phyloP scores from a whole-genome alignment of 2,329 filamentous ascomycete genomes.

The Gnomoniopsis sp. region DNA sequence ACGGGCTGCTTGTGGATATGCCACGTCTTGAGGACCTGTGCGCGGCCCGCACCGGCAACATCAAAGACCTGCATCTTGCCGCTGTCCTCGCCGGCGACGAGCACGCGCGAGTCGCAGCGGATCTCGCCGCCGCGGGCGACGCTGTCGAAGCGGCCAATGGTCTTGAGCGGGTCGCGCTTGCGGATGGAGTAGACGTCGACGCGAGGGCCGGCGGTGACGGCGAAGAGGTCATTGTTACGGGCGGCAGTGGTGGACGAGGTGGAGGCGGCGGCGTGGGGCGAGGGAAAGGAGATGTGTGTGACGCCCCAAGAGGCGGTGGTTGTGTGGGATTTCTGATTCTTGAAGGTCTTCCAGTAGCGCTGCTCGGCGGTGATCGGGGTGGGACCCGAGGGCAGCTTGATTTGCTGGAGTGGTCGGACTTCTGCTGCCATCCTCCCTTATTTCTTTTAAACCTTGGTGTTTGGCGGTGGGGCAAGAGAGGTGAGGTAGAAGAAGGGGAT shows the following conservation, averaged over 20 bases:
- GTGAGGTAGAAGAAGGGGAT: no score
- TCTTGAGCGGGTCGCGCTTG: conserved; percentile 88
- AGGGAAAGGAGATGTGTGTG: conserved; percentile 79
- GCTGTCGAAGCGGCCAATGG: conserved; percentile 89
- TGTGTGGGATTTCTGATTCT: conserved; percentile 83
- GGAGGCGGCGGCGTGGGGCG: conserved; percentile 35
- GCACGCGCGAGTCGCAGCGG: conserved; percentile 79
- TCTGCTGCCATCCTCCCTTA: conserved; percentile 88
- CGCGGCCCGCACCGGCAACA: conserved; percentile 59
- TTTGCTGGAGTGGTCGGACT: conserved; percentile 73
- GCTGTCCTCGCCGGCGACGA: conserved; percentile 87
- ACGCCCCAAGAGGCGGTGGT: conserved; percentile 88
- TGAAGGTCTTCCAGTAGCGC: conserved; percentile 94
- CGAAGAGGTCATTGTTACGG: conserved; percentile 70
- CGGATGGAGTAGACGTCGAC: conserved; percentile 92
- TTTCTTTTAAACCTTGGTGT: conserved; percentile 10
- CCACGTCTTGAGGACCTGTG: conserved; percentile 95
- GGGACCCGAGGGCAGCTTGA: conserved; percentile 81
- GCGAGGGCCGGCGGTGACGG: conserved; percentile 88
- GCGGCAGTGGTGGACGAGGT: conserved; percentile 37
- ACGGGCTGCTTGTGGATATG: conserved; percentile 90
- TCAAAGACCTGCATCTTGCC: conserved; percentile 96
- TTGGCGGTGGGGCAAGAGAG: no score
- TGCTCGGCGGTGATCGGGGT: conserved; percentile 86
- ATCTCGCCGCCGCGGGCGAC: conserved; percentile 88